Base-by-base conservation (phyloP, 129 eudicot species). In the Pulicaria dysenterica region DNA sequence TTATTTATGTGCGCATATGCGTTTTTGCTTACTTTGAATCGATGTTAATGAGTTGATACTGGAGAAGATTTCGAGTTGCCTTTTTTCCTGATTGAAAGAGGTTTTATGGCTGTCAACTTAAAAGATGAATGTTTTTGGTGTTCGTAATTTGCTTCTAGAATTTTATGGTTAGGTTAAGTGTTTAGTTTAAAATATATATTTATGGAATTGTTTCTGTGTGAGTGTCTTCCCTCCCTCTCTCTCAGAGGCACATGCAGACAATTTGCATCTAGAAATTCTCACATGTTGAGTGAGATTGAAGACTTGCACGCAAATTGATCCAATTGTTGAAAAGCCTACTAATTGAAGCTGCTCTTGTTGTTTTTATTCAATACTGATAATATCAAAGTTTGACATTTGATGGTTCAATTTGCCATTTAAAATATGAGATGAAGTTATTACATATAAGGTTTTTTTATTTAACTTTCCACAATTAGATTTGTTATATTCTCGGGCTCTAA, bases 291-390 rank as follows among this genome's bases (percentile, higher is more conserved):
- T 78, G 17, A 71, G 58, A 63, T 42, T 62, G 24, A 78, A 61
- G 77, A 44, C 58, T 63, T 51, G 67, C 82, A 70, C 77, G 67
- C 64, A 43, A 61, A 36, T 78, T 64, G 41, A 77, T 77, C 72
- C 81, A 77, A 42, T 77, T 70, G 44, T 70, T 77, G 51, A 61
- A 43, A 46, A 62, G 72, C 72, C 63, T 70, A 34, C 17, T 7
- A 24, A 16, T 70, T 31, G 14, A 47, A 66, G 38, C 69, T 77
- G 53, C 64, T 68, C 13, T 19, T 60, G 70, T 59, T 59, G 64
- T 47, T 19, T 8, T 3, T 12, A 3, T 15, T 58, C 56, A 15
- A 10, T 38, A 10, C 55, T 58, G 74, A 49, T 50, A 31, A 38
- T 61, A 59, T 42, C 64, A n/a, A 43, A 9, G 67, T 70, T 70